Conservation (phyloP, 225 moss, liverwort and hornwort species). For the Anthoceros angustus region DNA sequence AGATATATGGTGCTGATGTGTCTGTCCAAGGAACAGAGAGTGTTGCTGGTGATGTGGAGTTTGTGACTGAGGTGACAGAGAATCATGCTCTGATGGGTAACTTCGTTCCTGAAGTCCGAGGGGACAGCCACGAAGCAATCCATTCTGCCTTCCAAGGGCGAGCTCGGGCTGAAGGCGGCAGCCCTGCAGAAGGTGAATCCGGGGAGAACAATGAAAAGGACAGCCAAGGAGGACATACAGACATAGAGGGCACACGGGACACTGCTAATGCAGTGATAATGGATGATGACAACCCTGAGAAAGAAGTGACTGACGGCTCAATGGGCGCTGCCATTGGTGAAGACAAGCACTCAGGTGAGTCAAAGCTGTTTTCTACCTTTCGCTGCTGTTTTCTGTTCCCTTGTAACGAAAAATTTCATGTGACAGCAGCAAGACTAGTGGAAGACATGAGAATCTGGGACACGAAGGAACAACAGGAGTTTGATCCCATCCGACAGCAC, state of each 20-base stretch:
- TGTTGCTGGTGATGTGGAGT: constrained; percentile 38
- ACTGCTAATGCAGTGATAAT: constrained; percentile 49
- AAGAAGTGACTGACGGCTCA: constrained; percentile 33
- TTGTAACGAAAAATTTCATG: neutral
- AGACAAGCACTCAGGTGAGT: constrained; percentile 45
- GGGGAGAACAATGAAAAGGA: constrained; percentile 41
- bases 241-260: constrained; percentile 41
- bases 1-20: constrained; percentile 30
- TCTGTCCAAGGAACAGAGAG: constrained; percentile 36
- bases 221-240: constrained; percentile 29
- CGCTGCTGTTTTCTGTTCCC: neutral
- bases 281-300: constrained; percentile 23
- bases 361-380: neutral
- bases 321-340: constrained; percentile 19
- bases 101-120: constrained; percentile 35
- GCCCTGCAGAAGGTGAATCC: constrained; percentile 26
- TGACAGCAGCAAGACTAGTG: constrained; percentile 23
- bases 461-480: constrained; percentile 31
- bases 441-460: constrained; percentile 58
- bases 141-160: constrained; percentile 14
- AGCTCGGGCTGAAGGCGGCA: constrained; percentile 24
- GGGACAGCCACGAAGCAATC: constrained; percentile 50
- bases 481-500: constrained; percentile 91
- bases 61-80: constrained; percentile 39
- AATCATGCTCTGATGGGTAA: constrained; percentile 42